phyloP scores from a whole-genome alignment of 2,329 filamentous ascomycete genomes.

The Xylaria sp. region DNA sequence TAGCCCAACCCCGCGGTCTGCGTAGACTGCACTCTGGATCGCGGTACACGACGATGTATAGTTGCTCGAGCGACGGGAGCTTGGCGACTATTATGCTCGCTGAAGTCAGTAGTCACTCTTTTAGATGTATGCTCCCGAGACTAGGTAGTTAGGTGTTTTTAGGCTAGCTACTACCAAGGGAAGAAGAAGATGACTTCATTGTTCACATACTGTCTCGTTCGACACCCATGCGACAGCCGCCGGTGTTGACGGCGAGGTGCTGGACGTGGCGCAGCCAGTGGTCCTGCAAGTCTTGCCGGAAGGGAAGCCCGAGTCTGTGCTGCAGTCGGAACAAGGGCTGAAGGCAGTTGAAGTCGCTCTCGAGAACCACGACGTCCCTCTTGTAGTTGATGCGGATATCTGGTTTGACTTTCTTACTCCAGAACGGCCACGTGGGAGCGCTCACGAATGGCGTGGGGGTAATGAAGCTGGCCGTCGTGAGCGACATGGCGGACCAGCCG shows the following conservation, averaged over 20 bases:
- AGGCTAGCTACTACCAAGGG: no score
- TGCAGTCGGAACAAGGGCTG: not conserved
- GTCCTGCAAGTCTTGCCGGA: not conserved
- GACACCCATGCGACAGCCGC: no score
- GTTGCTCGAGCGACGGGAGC: not conserved
- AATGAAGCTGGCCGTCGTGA: not conserved
- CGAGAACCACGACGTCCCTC: not conserved
- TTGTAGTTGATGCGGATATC: conserved; percentile 2
- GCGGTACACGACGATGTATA: not conserved
- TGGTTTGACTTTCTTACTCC: not conserved
- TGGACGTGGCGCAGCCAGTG: conserved; percentile 2
- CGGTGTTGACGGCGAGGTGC: not conserved
- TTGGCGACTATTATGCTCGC: not conserved
- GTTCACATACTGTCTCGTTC: not conserved
- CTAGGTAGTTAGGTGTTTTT: no score
- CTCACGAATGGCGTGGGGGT: no score
- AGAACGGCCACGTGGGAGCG: not conserved
- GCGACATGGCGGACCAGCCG: not conserved
- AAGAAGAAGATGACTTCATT: no score
- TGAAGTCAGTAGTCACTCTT: no score
- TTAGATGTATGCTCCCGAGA: no score
- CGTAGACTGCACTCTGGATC: not conserved
- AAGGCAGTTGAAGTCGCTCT: not conserved
- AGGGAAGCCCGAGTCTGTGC: not conserved
- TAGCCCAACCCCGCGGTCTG: not conserved